phyloP scores from a whole-genome alignment of 345 rosid species.

The Citropsis articulata region DNA sequence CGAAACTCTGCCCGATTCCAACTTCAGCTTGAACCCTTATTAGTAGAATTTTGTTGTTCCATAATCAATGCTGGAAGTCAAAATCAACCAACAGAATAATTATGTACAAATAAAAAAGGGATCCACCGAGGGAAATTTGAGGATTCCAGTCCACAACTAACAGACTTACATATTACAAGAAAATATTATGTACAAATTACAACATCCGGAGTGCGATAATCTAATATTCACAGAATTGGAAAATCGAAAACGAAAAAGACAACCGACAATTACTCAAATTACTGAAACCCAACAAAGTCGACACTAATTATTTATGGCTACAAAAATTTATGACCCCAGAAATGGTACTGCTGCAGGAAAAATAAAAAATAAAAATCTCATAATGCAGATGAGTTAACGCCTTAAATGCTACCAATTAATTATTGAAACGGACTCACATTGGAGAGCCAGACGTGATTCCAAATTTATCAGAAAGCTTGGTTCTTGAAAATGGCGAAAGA shows the following conservation, averaged over 20 bases:
- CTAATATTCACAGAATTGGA: not conserved
- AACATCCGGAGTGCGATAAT: not conserved
- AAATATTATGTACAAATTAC: not conserved
- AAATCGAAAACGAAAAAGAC: not conserved
- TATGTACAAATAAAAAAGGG: too few relatives aligned
- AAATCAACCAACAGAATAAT: too few relatives aligned
- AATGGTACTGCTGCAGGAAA: not conserved
- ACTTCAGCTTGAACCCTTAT: too few relatives aligned
- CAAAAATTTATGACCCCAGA: not conserved
- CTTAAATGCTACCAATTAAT: not conserved
- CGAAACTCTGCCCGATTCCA: too few relatives aligned
- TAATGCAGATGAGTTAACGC: not conserved
- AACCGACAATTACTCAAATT: not conserved
- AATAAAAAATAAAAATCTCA: not conserved
- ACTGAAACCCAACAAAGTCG: not conserved
- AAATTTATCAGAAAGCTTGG: slow-evolving; percentile 47
- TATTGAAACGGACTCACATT: slow-evolving; percentile 1
- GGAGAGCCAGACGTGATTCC: slow-evolving; percentile 37
- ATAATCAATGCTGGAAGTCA: too few relatives aligned
- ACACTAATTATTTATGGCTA: not conserved
- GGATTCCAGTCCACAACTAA: too few relatives aligned
- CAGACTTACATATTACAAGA: not conserved
- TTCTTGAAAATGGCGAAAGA: slow-evolving; percentile 53
- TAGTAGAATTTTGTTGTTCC: too few relatives aligned
- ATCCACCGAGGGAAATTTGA: not conserved